Evolutionary conservation across 1,284 basidiomycete genomes (phyloP).

Genomic region (Vanrija sp.): DNA sequence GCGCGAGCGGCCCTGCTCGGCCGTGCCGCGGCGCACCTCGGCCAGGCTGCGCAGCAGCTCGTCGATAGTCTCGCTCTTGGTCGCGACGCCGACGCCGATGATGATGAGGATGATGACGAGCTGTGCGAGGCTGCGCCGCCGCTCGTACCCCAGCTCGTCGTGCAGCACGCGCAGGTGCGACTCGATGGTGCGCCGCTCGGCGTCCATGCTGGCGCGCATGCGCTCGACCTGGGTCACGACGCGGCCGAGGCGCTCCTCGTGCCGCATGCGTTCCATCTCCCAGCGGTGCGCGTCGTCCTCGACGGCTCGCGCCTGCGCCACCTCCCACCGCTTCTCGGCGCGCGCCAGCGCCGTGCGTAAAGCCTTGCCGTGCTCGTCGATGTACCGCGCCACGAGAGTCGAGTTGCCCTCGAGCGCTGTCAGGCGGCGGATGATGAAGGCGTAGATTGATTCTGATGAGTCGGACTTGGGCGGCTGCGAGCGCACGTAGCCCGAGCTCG

Average conservation of each 20-base stretch:
- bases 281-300: slow-evolving; percentile 15
- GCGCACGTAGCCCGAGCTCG: slow-evolving; percentile 26
- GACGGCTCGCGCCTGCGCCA: slow-evolving; percentile 27
- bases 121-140: slow-evolving; percentile 40
- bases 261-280: slow-evolving; percentile 26
- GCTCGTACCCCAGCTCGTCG: slow-evolving; percentile 42
- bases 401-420: slow-evolving; percentile 81
- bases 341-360: slow-evolving; percentile 71
- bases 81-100: slow-evolving; percentile 32
- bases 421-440: slow-evolving; percentile 91
- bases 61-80: slow-evolving; percentile 33
- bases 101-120: slow-evolving; percentile 37
- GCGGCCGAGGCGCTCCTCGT: slow-evolving; percentile 39
- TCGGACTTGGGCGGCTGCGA: slow-evolving; percentile 36
- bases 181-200: slow-evolving; percentile 29
- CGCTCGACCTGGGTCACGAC: slow-evolving; percentile 40
- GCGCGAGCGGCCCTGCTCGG: slow-evolving; percentile 5
- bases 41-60: slow-evolving; percentile 35
- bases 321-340: slow-evolving; percentile 55
- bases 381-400: slow-evolving; percentile 78
- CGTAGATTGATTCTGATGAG: slow-evolving; percentile 91
- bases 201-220: slow-evolving; percentile 31
- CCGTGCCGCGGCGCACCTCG: slow-evolving; percentile 24
- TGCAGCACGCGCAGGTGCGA: slow-evolving; percentile 32
- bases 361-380: slow-evolving; percentile 80